Percentiles rank a stretch among this genome's conserved stretches.
These are phyloP conservation scores for Ramichloridium luteum DNA, from an alignment of 2,329 filamentous ascomycete species.

Conservation along the genomic window DNA sequence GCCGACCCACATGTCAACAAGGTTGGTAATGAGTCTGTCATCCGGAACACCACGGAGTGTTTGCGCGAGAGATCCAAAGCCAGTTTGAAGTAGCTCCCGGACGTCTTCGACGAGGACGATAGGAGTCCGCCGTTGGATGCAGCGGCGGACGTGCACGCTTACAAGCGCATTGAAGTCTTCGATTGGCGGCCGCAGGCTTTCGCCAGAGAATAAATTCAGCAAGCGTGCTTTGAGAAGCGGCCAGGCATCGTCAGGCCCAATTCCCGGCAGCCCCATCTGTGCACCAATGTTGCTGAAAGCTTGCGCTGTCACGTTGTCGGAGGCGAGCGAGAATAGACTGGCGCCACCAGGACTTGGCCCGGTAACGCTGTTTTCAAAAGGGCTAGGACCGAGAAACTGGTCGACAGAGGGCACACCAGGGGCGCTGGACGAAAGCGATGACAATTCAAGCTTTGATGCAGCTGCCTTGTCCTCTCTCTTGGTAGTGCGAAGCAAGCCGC, in stretches of 20 bases:
- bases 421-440: constrained; percentile 21
- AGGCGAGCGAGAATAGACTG: constrained; percentile 21
- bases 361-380: constrained; percentile 13
- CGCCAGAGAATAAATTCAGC: constrained; percentile 67
- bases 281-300: constrained; percentile 33
- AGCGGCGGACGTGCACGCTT: constrained; percentile 65
- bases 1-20: constrained; percentile 89
- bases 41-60: constrained; percentile 68
- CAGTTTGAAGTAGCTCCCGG: constrained; percentile 61
- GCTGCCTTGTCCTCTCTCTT: constrained; percentile 41
- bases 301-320: constrained; percentile 25
- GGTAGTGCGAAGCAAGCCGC: constrained; percentile 61
- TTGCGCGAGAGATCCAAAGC: constrained; percentile 76
- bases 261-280: constrained; percentile 36
- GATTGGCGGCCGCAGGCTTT: constrained; percentile 65
- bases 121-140: constrained; percentile 60
- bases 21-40: constrained; percentile 73
- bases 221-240: constrained; percentile 65
- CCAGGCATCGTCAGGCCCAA: constrained; percentile 64
- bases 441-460: constrained; percentile 23
- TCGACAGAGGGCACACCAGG: constrained; percentile 17
- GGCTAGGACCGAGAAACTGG: constrained; percentile 17
- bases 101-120: constrained; percentile 64
- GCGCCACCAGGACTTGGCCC: constrained; percentile 20
- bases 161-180: constrained; percentile 76